phyloP scores from a whole-genome alignment of 306 rosid species.

The Vigna unguiculata region DNA sequence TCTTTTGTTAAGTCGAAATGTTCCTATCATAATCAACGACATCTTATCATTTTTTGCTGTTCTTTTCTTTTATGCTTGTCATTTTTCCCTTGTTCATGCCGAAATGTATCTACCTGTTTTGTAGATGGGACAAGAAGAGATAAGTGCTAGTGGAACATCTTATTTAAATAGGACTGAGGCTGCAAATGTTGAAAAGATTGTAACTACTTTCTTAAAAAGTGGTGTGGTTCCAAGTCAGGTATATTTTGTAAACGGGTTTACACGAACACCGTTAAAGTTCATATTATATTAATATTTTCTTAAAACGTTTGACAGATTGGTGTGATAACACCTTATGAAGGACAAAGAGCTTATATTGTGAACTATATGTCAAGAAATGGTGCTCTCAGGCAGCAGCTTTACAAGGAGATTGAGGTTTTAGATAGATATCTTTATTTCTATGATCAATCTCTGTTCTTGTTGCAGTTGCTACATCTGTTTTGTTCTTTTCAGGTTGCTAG shows the following conservation, averaged over 20 bases:
- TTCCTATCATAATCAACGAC: not conserved
- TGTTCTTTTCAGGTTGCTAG: constrained; percentile 88
- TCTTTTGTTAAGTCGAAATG: constrained; percentile 16
- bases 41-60: not conserved
- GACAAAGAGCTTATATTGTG: constrained; percentile 97
- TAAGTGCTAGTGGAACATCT: constrained; percentile 98
- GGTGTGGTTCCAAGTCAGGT: constrained; percentile 99
- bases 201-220: constrained; percentile 96
- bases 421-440: constrained; percentile 14
- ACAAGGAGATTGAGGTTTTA: constrained; percentile 95
- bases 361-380: constrained; percentile 98
- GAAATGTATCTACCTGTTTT: constrained; percentile 36
- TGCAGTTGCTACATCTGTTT: constrained; percentile 24
- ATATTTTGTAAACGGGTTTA: constrained; percentile 22
- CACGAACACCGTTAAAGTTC: not conserved
- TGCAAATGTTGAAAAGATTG: constrained; percentile 99
- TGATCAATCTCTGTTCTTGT: constrained; percentile 18
- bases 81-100: not conserved
- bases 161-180: constrained; percentile 99
- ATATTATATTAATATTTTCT: constrained; percentile 13
- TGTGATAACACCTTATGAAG: constrained; percentile 98
- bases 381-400: constrained; percentile 97
- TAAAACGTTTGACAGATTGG: constrained; percentile 69
- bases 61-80: constrained; percentile 5
- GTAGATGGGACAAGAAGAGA: constrained; percentile 99